Evolutionary conservation across 495 filamentous ascomycete species (phyloP).

Genomic region (Hypoxylon fuscum): DNA sequence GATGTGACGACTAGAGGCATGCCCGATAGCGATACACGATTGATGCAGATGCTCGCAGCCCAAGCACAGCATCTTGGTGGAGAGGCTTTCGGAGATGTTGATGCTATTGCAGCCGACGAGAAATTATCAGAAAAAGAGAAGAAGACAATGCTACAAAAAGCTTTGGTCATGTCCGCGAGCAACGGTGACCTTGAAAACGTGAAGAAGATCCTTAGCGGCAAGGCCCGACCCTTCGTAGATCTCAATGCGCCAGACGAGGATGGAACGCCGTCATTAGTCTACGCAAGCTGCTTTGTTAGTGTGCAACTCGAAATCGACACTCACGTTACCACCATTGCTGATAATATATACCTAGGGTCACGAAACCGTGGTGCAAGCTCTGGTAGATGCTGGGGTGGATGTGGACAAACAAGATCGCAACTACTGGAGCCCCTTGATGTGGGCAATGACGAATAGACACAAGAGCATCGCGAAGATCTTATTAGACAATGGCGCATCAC

Average conservation of each 20-base stretch:
- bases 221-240: conserved; percentile 80
- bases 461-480: conserved; percentile 92
- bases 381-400: conserved; percentile 87
- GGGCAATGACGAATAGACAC: conserved; percentile 99
- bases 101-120: conserved; percentile 76
- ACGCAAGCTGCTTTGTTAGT: conserved; percentile 97
- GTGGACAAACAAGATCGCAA: conserved; percentile 95
- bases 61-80: conserved; percentile 86
- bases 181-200: conserved; percentile 92
- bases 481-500: conserved; percentile 92
- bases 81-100: conserved; percentile 76
- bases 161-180: conserved; percentile 93
- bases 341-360: conserved; percentile 70
- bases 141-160: conserved; percentile 80
- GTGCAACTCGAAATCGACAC: conserved; percentile 13
- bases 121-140: conserved; percentile 81
- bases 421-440: conserved; percentile 98
- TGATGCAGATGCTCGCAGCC: conserved; percentile 96
- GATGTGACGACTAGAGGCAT: conserved; percentile 64
- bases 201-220: conserved; percentile 75
- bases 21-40: conserved; percentile 82
- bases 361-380: conserved; percentile 83
- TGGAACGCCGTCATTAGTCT: conserved; percentile 92
- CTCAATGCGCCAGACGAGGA: conserved; percentile 93
- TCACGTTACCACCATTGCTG: conserved; percentile 6